phyloP scores from a whole-genome alignment of 441 rosid species.

The Pelargonium citronellum region DNA sequence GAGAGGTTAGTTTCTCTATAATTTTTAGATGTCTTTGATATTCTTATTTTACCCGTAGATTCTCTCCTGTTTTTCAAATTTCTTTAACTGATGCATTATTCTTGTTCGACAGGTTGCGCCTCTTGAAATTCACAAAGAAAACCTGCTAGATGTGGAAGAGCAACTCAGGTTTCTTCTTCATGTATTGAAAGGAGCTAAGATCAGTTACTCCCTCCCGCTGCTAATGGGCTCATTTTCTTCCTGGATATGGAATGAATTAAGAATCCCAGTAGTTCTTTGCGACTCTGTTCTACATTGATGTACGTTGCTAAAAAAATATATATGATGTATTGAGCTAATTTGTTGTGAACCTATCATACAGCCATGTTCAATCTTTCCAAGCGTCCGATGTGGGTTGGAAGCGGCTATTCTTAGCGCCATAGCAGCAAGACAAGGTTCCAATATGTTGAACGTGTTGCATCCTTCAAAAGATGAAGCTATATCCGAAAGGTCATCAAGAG shows the following conservation, averaged over 20 bases:
- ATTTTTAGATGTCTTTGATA: not conserved
- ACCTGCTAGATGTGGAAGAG: slow-evolving; percentile 67
- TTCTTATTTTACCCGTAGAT: not conserved
- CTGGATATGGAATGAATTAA: slow-evolving; percentile 79
- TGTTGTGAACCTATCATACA: slow-evolving; percentile 25
- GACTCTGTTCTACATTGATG: not conserved
- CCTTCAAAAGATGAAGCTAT: slow-evolving; percentile 34
- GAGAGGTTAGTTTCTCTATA: slow-evolving; percentile 58
- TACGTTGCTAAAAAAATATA: too few relatives aligned
- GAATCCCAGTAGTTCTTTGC: slow-evolving; percentile 53
- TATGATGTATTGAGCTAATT: not conserved
- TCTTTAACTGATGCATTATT: not conserved
- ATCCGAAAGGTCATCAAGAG: slow-evolving; percentile 37
- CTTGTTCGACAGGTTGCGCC: slow-evolving; percentile 76
- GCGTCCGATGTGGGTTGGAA: slow-evolving; percentile 94
- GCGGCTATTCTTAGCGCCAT: slow-evolving; percentile 81
- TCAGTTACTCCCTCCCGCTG: slow-evolving; percentile 51
- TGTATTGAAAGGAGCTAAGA: slow-evolving; percentile 49
- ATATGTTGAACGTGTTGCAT: slow-evolving; percentile 46
- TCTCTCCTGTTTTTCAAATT: not conserved
- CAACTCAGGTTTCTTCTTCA: slow-evolving; percentile 69
- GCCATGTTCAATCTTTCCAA: slow-evolving; percentile 75
- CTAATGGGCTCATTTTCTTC: slow-evolving; percentile 66
- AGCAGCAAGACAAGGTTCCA: slow-evolving; percentile 54
- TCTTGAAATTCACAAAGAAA: slow-evolving; percentile 63